phyloP scores from a whole-genome alignment of 495 filamentous ascomycete species.

The Usnea hakonensis region DNA sequence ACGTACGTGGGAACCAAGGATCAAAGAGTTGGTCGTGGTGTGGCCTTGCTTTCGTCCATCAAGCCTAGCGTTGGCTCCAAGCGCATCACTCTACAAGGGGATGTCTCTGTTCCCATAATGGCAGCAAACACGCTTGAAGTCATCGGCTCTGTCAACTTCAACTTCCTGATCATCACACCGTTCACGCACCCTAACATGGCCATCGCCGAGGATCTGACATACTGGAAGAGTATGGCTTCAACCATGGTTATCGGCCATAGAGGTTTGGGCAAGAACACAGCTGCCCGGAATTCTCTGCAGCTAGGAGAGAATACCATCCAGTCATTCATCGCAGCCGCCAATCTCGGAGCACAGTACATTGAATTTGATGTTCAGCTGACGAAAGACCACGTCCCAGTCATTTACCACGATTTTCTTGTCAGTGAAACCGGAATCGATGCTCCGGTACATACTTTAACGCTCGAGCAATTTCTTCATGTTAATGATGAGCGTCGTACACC shows the following conservation, averaged over 20 bases:
- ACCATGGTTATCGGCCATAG: slow-evolving; percentile 94
- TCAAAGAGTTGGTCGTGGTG: slow-evolving; percentile 80
- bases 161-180: slow-evolving; percentile 89
- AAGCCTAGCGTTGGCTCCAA: slow-evolving; percentile 71
- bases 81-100: slow-evolving; percentile 83
- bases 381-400: slow-evolving; percentile 96
- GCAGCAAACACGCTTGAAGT: slow-evolving; percentile 73
- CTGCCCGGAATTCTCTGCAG: slow-evolving; percentile 74
- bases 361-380: slow-evolving; percentile 94
- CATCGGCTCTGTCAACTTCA: slow-evolving; percentile 92
- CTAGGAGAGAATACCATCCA: slow-evolving; percentile 92
- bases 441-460: slow-evolving; percentile 86
- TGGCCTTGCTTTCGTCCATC: slow-evolving; percentile 79
- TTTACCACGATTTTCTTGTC: slow-evolving; percentile 98
- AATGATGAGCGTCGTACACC: slow-evolving; percentile 49
- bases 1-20: slow-evolving; percentile 90
- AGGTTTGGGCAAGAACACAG: slow-evolving; percentile 85
- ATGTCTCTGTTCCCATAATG: slow-evolving; percentile 85
- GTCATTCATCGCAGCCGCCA: slow-evolving; percentile 94
- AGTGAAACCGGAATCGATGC: slow-evolving; percentile 98
- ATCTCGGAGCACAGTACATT: slow-evolving; percentile 84
- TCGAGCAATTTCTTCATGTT: slow-evolving; percentile 90
- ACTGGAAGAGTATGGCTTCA: slow-evolving; percentile 79
- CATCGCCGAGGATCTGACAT: slow-evolving; percentile 80
- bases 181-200: slow-evolving; percentile 92